phyloP scores from a whole-genome alignment of 169 alveolate species.

The Cryptosporidium ubiquitum region DNA sequence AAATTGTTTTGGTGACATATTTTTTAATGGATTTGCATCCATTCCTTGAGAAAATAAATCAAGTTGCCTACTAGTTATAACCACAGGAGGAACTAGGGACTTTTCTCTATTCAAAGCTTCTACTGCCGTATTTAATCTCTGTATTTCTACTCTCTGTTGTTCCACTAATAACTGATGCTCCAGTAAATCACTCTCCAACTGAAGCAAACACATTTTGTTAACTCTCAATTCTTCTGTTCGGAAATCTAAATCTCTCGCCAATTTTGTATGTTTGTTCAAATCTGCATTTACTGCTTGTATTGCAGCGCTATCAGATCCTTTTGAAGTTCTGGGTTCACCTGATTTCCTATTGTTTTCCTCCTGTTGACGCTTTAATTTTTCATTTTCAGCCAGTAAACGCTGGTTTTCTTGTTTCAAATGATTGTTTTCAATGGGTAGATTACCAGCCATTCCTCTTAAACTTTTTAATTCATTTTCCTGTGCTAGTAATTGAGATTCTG shows the following conservation, averaged over 20 bases:
- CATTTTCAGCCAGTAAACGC: conserved; percentile 52
- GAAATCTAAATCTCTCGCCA: conserved; percentile 57
- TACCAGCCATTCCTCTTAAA: conserved; percentile 30
- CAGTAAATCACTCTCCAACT: conserved; percentile 60
- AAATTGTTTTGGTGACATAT: conserved; percentile 39
- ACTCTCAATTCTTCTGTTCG: conserved; percentile 64
- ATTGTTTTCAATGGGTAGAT: conserved; percentile 58
- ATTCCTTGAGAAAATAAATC: neutral
- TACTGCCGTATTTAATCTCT: conserved; percentile 52
- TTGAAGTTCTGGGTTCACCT: neutral
- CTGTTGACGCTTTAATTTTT: conserved; percentile 27
- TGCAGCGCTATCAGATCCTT: conserved; percentile 32
- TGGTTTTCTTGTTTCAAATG: conserved; percentile 50
- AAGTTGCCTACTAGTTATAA: conserved; percentile 47
- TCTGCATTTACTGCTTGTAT: conserved; percentile 48
- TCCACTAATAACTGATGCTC: conserved; percentile 67
- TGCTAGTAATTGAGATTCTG: conserved; percentile 53
- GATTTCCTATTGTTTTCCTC: conserved; percentile 11
- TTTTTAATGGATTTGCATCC: neutral
- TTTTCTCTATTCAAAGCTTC: conserved; percentile 73
- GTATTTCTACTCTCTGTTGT: conserved; percentile 72
- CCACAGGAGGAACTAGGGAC: conserved; percentile 64
- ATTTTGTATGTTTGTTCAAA: conserved; percentile 36
- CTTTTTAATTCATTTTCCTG: conserved; percentile 54
- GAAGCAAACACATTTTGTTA: conserved; percentile 68